phyloP scores from a whole-genome alignment of 78 protist genomes.

The Dictyostelium purpureum region DNA sequence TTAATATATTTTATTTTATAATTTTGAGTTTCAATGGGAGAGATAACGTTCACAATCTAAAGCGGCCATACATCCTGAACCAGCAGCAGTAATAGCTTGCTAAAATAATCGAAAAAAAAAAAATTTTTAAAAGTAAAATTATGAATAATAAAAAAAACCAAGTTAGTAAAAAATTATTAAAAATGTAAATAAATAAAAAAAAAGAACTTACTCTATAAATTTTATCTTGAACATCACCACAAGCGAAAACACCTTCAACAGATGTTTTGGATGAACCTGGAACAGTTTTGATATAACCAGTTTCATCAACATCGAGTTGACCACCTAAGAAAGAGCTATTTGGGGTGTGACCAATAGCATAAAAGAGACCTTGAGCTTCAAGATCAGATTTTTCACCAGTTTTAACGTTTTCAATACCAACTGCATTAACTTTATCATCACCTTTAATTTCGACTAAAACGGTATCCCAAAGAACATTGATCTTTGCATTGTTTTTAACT shows the following conservation, averaged over 20 bases:
- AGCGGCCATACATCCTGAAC: conserved; percentile 96
- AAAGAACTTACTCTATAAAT: no score
- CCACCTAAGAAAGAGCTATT: conserved; percentile 86
- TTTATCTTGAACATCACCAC: conserved; percentile 93
- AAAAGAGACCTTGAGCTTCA: conserved; percentile 84
- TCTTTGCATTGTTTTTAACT: conserved; percentile 78
- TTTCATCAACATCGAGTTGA: conserved; percentile 83
- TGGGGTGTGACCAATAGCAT: conserved; percentile 95
- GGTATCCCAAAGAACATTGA: conserved; percentile 77
- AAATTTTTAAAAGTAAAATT: no score
- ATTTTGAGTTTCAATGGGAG: background rate
- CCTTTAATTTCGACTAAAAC: conserved; percentile 81
- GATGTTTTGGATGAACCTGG: conserved; percentile 79
- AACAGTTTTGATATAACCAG: conserved; percentile 84
- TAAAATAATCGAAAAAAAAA: no score
- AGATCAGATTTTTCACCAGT: background rate
- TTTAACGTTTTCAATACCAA: conserved; percentile 15
- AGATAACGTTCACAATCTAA: conserved; percentile 87
- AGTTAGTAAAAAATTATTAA: no score
- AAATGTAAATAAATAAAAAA: no score
- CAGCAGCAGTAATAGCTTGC: conserved; percentile 97
- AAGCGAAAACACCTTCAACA: conserved; percentile 92
- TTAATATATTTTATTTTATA: background rate
- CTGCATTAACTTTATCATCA: conserved; percentile 1
- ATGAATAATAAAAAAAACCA: no score